These are phyloP conservation scores for Penicillium paneum DNA, from an alignment of 2,329 filamentous ascomycete genomes.

Conservation along the genomic window DNA sequence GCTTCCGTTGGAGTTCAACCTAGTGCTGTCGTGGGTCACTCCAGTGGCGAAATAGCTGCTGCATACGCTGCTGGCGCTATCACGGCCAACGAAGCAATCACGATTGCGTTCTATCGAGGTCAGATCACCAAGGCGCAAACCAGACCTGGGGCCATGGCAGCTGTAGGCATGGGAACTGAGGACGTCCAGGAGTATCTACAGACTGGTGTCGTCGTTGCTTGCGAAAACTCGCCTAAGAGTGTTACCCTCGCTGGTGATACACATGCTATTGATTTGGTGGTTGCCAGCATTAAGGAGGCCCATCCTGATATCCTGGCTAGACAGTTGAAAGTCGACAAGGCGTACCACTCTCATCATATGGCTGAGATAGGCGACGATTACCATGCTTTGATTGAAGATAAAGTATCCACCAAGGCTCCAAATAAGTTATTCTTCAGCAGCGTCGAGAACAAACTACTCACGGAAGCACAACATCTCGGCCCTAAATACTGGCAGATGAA, in stretches of 20 bases:
- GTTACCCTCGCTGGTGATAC: conserved; percentile 17
- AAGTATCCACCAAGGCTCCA: background rate
- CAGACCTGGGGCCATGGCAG: conserved; percentile 12
- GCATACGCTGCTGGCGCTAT: conserved; percentile 17
- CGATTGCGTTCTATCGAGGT: conserved; percentile 19
- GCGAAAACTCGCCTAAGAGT: conserved; percentile 15
- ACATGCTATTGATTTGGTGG: background rate
- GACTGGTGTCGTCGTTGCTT: conserved; percentile 14
- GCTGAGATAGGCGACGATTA: conserved; percentile 10
- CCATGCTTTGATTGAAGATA: background rate
- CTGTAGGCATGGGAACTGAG: conserved; percentile 11
- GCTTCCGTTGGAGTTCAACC: conserved; percentile 3
- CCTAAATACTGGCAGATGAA: conserved; percentile 23
- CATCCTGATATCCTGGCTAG: conserved; percentile 7
- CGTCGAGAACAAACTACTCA: conserved; percentile 4
- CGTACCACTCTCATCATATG: conserved; percentile 24
- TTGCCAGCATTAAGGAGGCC: conserved; percentile 1
- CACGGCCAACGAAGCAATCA: conserved; percentile 10
- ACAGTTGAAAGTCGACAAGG: conserved; percentile 12
- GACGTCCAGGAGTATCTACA: conserved; percentile 5
- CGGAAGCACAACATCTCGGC: background rate
- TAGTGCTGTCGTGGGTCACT: conserved; percentile 19
- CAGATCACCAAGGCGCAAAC: background rate
- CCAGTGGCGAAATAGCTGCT: conserved; percentile 21
- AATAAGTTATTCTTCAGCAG: conserved; percentile 15